Percentiles rank a stretch among this genome's conserved stretches.
Evolutionary conservation across 176 grass and related monocot species (phyloP).

Genomic region (Oryza officinalis): DNA sequence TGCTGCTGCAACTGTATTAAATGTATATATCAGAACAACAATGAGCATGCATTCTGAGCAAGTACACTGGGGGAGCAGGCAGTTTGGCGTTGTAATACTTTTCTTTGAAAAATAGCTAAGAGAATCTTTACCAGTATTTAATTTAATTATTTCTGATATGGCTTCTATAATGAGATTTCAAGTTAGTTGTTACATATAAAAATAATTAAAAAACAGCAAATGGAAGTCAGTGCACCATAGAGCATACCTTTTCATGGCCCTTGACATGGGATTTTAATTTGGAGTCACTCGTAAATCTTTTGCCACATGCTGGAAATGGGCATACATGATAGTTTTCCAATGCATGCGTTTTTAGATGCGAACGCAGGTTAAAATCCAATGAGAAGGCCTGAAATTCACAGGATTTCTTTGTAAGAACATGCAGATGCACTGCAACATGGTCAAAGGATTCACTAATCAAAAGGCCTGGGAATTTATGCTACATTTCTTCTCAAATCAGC

Average conservation of each 20-base stretch:
- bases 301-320: conserved; percentile 75
- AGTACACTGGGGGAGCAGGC: neutral
- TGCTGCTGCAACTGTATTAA: neutral
- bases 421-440: neutral
- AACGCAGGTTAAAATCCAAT: conserved; percentile 91
- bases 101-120: neutral
- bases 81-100: neutral
- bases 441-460: neutral
- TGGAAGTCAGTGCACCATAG: neutral
- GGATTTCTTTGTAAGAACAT: conserved; percentile 19
- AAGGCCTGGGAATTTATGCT: neutral
- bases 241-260: conserved; percentile 73
- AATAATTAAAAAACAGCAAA: neutral
- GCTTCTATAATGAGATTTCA: neutral
- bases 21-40: neutral
- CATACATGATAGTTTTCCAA: conserved; percentile 93
- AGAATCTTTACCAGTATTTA: neutral
- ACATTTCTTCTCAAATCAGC: neutral
- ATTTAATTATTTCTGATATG: conserved; percentile 5
- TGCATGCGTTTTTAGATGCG: conserved; percentile 81
- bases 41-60: neutral
- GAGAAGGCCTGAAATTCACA: conserved; percentile 84
- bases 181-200: neutral
- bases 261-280: conserved; percentile 84
- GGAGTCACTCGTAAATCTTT: conserved; percentile 81